These are phyloP conservation scores for Boletus rufocinnamomeus DNA, from an alignment of 768 basidiomycete genomes.

Conservation along the genomic window DNA sequence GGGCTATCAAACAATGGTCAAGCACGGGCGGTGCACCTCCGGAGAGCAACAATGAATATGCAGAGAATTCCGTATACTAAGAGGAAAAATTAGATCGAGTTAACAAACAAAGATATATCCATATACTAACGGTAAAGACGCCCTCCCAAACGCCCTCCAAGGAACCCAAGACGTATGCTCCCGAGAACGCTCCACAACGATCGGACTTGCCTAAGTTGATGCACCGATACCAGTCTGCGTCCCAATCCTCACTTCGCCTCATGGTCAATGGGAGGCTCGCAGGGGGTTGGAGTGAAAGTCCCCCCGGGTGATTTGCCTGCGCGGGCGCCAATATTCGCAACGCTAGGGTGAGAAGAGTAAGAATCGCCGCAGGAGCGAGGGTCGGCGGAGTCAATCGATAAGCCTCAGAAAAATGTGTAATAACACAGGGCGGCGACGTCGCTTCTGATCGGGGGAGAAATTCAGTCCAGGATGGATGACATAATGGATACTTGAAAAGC, in stretches of 20 bases:
- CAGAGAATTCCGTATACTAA: constrained; percentile 83
- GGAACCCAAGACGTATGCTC: constrained; percentile 63
- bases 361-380: constrained; percentile 69
- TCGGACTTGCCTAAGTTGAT: constrained; percentile 38
- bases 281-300: constrained; percentile 16
- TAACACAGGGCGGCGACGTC: constrained; percentile 18
- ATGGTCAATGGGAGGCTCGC: constrained; percentile 9
- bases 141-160: constrained; percentile 83
- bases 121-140: constrained; percentile 60
- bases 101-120: not conserved
- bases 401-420: constrained; percentile 47
- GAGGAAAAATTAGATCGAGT: not conserved
- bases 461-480: constrained; percentile 57
- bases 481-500: constrained; percentile 58
- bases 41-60: constrained; percentile 75
- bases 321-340: constrained; percentile 21
- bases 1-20: constrained; percentile 74
- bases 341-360: constrained; percentile 63
- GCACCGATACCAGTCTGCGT: constrained; percentile 69
- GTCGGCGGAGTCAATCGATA: constrained; percentile 57
- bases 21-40: constrained; percentile 66
- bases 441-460: constrained; percentile 43
- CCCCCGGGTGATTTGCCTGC: constrained; percentile 1
- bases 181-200: constrained; percentile 38
- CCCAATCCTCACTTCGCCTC: constrained; percentile 57